Evolutionary conservation across 345 rosid species (phyloP).

Genomic region (Eutrema yunnanense): DNA sequence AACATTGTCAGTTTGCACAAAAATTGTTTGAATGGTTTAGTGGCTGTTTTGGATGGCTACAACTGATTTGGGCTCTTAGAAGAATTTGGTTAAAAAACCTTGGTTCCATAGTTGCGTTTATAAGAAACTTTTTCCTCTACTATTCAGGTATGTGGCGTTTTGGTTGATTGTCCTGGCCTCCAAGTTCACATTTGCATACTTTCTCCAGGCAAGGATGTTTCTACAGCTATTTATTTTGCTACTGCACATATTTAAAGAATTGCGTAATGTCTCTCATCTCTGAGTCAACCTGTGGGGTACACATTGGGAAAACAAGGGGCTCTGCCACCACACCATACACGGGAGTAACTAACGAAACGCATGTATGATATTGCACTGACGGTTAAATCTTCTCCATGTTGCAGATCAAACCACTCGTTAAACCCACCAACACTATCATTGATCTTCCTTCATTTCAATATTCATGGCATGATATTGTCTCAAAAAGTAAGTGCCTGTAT

Average conservation of each 20-base stretch:
- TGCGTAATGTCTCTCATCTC: background rate
- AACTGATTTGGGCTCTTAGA: conserved; percentile 4
- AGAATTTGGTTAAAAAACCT: background rate
- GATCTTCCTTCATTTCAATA: conserved; percentile 41
- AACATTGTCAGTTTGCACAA: background rate
- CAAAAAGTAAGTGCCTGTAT: conserved; percentile 58
- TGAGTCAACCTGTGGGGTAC: background rate
- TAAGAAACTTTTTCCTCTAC: background rate
- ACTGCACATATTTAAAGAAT: background rate
- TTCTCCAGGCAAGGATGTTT: conserved; percentile 82
- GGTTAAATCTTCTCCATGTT: conserved; percentile 7
- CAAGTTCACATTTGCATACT: conserved; percentile 92
- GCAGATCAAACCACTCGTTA: conserved; percentile 90
- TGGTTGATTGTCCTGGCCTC: conserved; percentile 83
- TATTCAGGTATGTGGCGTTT: conserved; percentile 81
- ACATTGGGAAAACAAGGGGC: background rate
- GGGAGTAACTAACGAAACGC: background rate
- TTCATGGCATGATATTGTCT: conserved; percentile 95
- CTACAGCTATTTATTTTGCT: background rate
- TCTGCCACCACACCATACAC: background rate
- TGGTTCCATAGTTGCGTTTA: background rate
- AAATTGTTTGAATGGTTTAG: conserved; percentile 3
- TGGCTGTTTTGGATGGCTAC: conserved; percentile 1
- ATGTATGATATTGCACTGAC: conserved; percentile 6
- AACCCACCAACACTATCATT: conserved; percentile 56